phyloP scores from a whole-genome alignment of 495 filamentous ascomycete species.

The Aspergillus olivimuriae region DNA sequence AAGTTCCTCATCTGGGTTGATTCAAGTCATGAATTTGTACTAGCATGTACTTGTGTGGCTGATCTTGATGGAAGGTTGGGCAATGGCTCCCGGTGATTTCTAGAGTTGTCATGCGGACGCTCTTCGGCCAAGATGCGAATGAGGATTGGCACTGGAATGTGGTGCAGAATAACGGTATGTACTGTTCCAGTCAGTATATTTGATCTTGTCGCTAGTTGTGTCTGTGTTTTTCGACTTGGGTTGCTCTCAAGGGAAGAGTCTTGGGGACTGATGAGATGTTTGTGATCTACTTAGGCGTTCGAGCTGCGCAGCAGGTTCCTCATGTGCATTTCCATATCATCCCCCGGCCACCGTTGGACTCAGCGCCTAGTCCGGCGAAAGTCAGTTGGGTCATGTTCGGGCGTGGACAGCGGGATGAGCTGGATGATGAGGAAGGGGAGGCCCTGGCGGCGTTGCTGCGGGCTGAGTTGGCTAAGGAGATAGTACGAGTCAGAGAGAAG shows the following conservation, averaged over 20 bases:
- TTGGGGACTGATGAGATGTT: no score
- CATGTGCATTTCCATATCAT: conserved; percentile 94
- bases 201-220: background rate
- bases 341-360: conserved; percentile 49
- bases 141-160: conserved; percentile 74
- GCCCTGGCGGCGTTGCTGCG: conserved; percentile 58
- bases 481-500: conserved; percentile 38
- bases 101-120: conserved; percentile 54
- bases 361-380: conserved; percentile 25
- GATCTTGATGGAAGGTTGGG: conserved; percentile 51
- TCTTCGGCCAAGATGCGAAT: conserved; percentile 30
- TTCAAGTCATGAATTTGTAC: no score
- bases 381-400: conserved; percentile 78
- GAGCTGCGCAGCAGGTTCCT: conserved; percentile 83
- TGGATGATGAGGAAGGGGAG: conserved; percentile 79
- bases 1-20: no score
- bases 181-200: conserved; percentile 2
- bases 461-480: conserved; percentile 48
- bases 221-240: conserved; percentile 2
- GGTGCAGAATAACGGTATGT: conserved; percentile 85
- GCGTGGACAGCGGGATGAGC: conserved; percentile 68
- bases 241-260: no score
- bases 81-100: conserved; percentile 70
- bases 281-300: conserved; percentile 45
- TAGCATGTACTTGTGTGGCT: no score